A percentile compares a stretch with the other conserved stretches of the same genome.
These are phyloP conservation scores for Salix udensis DNA, from an alignment of 345 rosid genomes.

Conservation along the genomic window DNA sequence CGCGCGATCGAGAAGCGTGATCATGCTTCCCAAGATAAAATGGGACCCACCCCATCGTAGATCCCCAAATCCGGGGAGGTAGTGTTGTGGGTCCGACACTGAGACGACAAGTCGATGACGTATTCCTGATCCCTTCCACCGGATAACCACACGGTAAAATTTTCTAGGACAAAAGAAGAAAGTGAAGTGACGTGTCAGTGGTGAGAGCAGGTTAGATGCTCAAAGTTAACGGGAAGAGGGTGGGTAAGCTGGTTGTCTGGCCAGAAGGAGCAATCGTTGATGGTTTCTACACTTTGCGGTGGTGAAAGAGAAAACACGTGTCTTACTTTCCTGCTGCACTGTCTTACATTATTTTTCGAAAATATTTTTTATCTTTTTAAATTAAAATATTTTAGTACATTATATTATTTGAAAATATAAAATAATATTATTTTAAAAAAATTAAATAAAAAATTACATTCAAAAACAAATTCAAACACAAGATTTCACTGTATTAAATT, in stretches of 20 bases:
- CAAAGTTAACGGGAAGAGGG: constrained; percentile 10
- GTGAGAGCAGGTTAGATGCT: not conserved
- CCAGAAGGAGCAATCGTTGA: constrained; percentile 2
- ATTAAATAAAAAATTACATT: too few species aligned
- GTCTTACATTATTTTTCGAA: too few species aligned
- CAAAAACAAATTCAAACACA: too few species aligned
- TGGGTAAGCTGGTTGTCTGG: not conserved
- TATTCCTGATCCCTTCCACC: constrained; percentile 17
- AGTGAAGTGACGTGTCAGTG: constrained; percentile 8
- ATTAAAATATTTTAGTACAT: too few species aligned
- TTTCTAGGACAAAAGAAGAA: not conserved
- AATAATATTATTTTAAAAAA: too few species aligned
- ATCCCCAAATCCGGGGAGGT: not conserved
- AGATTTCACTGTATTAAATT: too few species aligned
- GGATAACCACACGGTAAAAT: not conserved
- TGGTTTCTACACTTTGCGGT: not conserved
- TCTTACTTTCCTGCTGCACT: too few species aligned
- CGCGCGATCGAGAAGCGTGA: constrained; percentile 17
- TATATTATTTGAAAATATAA: too few species aligned
- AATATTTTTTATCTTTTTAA: too few species aligned
- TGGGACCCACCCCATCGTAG: not conserved
- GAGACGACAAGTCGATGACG: constrained; percentile 25
- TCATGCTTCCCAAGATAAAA: not conserved
- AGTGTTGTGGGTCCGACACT: constrained; percentile 13
- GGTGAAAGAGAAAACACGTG: not conserved